phyloP scores from a whole-genome alignment of 352 stramenopile genomes.

The Phytophthora brassicae region DNA sequence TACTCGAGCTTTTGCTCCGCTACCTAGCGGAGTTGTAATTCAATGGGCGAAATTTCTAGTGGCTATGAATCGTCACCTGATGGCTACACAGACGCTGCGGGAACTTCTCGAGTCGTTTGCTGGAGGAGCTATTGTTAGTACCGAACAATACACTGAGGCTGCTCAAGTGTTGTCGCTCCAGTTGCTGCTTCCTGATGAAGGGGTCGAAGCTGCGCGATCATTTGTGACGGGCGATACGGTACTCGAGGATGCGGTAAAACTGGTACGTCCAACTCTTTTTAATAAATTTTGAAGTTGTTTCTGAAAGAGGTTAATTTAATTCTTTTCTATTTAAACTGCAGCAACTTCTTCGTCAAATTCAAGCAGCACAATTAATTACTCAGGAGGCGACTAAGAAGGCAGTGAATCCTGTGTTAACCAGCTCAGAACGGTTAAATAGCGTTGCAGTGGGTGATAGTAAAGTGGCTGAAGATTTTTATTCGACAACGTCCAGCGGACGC shows the following conservation, averaged over 20 bases:
- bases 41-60: conserved; percentile 73
- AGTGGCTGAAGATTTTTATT: conserved; percentile 1
- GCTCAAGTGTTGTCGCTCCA: conserved; percentile 49
- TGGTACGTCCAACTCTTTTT: no score
- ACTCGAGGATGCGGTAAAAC: conserved; percentile 47
- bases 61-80: conserved; percentile 48
- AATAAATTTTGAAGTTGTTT: neutral
- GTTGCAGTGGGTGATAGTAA: conserved; percentile 4
- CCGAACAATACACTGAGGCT: conserved; percentile 31
- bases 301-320: no score
- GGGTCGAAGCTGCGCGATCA: conserved; percentile 29
- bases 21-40: conserved; percentile 40
- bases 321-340: conserved; percentile 16
- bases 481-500: conserved; percentile 1
- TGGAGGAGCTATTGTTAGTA: neutral
- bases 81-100: conserved; percentile 34
- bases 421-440: neutral
- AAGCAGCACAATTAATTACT: conserved; percentile 24
- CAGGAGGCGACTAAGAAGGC: conserved; percentile 16
- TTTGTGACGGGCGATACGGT: conserved; percentile 40
- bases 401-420: conserved; percentile 2
- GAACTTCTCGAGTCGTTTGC: conserved; percentile 27
- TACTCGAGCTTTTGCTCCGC: conserved; percentile 40
- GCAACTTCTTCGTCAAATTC: conserved; percentile 39
- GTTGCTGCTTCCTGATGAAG: conserved; percentile 49